These are phyloP conservation scores for Dentipellis fragilis DNA, from an alignment of 768 basidiomycete genomes.

Conservation along the genomic window DNA sequence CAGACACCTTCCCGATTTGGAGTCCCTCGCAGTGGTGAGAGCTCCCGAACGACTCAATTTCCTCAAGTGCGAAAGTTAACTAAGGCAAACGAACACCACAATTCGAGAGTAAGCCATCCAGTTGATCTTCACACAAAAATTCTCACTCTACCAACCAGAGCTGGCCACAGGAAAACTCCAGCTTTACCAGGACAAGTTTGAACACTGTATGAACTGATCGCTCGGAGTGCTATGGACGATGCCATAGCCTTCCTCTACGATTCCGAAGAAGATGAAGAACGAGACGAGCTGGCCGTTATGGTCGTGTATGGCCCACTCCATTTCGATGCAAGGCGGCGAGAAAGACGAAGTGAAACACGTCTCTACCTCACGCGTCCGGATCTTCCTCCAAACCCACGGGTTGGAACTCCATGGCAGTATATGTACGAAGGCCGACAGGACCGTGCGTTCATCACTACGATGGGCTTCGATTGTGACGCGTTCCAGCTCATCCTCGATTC, in stretches of 20 bases:
- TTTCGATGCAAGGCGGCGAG: neutral
- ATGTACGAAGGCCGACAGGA: slow-evolving; percentile 1
- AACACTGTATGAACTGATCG: neutral
- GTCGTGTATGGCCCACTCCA: neutral
- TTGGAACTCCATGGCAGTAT: slow-evolving; percentile 4
- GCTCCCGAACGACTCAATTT: too few species aligned
- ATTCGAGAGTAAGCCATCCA: too few species aligned
- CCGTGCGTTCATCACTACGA: slow-evolving; percentile 11
- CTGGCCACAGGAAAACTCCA: neutral
- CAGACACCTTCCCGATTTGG: too few species aligned
- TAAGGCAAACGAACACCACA: too few species aligned
- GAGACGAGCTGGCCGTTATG: neutral
- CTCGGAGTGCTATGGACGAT: neutral
- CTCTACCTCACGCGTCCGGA: neutral
- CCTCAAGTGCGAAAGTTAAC: too few species aligned
- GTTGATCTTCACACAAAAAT: too few species aligned
- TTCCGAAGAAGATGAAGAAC: neutral
- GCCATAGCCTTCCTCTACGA: neutral
- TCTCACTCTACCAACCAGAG: too few species aligned
- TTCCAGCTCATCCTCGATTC: slow-evolving; percentile 23
- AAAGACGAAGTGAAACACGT: neutral
- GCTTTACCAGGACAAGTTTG: neutral
- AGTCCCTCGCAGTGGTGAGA: too few species aligned
- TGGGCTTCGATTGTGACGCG: slow-evolving; percentile 23
- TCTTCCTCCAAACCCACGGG: slow-evolving; percentile 4